Evolutionary conservation across 164 flowering plant genomes (phyloP).

Genomic region (Vitis cinerea): DNA sequence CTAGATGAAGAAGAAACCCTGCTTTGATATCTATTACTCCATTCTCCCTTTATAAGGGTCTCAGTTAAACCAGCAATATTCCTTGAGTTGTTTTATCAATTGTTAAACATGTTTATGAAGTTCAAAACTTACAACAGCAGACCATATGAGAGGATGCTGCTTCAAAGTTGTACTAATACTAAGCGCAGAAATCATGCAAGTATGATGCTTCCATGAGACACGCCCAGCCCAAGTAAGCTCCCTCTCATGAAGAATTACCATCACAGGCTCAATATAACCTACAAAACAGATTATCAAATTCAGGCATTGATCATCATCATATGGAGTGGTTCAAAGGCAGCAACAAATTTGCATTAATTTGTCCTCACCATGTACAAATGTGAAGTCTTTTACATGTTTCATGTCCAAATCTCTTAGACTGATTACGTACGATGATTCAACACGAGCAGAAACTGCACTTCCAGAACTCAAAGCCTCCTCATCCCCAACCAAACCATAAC

Average conservation of each 20-base stretch:
- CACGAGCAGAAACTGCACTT: conserved; percentile 60
- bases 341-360: too few species aligned
- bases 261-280: conserved; percentile 98
- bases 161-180: conserved; percentile 88
- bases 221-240: conserved; percentile 99
- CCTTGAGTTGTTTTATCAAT: too few species aligned
- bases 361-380: conserved; percentile 80
- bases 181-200: conserved; percentile 92
- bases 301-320: neutral
- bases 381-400: conserved; percentile 92
- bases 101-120: too few species aligned
- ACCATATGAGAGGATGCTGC: conserved; percentile 98
- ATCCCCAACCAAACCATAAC: conserved; percentile 83
- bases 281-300: conserved; percentile 4
- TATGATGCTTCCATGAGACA: conserved; percentile 91
- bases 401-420: conserved; percentile 82
- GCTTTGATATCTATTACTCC: too few species aligned
- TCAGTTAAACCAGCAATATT: too few species aligned
- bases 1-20: too few species aligned
- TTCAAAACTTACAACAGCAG: conserved; percentile 66
- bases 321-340: neutral
- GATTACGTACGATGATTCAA: conserved; percentile 83
- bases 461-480: conserved; percentile 69
- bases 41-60: too few species aligned
- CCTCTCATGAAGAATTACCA: conserved; percentile 91